Base-by-base conservation (phyloP, 2,329 filamentous ascomycete genomes). In the Paecilomyces fulvus region DNA sequence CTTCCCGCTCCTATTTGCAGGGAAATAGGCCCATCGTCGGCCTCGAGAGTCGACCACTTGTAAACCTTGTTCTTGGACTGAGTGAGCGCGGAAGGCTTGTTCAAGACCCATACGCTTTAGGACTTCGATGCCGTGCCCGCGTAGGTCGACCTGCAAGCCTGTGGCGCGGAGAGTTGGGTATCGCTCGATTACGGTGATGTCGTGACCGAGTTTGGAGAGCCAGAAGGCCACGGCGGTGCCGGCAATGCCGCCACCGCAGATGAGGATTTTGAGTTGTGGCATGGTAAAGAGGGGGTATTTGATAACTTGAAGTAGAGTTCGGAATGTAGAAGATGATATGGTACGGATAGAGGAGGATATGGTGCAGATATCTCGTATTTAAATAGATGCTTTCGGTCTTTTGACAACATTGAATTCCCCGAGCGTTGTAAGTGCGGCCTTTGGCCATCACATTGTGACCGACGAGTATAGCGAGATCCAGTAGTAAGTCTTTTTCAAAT, bases 111-210 rank as follows among this genome's bases (percentile, higher is more conserved):
- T 83, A 1, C 72, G 73, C 57, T 72, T 76, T 17, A 84, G 63
- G 8, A 82, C 77, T 9, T 79, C 70, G 49, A 84, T 73, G 0
- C 79, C 82, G 11, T 75, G 73, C 8, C 75, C 78, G 2, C 80
- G 77, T 0, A 85, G 66, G 61, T 85, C 82, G 3, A 85, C 62
- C 50, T 83, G 79, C 1, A 78, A 74, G 0, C 82, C 83, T 0
- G 70, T 69, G 1, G 71, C 65, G 0, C 82, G 77, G 0, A 84
- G 65, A 1, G n/a, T 53, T 0, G 74, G 64, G 51, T 66, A 73
- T 1, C 72, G 67, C 60, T 79, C 77, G 53, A 79, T 58, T 8
- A 79, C 64, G 1, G 75, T 78, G 46, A 78, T 66, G 11, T 64
- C 56, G 53, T 72, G 67, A 28, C 71, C 69, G n/a, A 68, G 59